These are phyloP conservation scores for Mrakiaceae sp. DNA, from an alignment of 1,284 basidiomycete genomes.

Conservation along the genomic window DNA sequence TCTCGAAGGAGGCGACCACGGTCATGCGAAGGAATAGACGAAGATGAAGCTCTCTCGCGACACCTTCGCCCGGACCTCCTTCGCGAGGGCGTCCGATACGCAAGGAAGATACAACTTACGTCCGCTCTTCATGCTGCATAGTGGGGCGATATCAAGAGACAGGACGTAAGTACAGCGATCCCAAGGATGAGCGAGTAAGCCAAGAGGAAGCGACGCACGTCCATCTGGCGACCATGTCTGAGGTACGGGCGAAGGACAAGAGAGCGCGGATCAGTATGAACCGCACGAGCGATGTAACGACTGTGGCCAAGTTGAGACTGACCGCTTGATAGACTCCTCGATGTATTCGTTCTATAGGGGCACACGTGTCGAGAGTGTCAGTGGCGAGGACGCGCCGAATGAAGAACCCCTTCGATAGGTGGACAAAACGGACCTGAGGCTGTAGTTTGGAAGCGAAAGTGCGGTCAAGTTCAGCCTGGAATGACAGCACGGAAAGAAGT, in stretches of 20 bases:
- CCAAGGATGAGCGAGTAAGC: not conserved
- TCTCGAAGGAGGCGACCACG: not conserved
- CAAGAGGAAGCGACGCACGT: constrained; percentile 27
- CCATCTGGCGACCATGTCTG: constrained; percentile 63
- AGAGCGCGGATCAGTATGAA: not conserved
- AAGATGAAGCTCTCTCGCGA: not conserved
- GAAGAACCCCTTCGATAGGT: not conserved
- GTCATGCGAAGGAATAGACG: not conserved
- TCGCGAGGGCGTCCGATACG: not conserved
- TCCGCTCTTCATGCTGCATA: constrained; percentile 56
- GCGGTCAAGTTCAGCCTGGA: not conserved
- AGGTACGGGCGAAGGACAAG: not conserved
- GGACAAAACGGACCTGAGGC: constrained; percentile 14
- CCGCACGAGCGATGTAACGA: not conserved
- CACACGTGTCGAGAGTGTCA: not conserved
- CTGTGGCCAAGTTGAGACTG: not conserved
- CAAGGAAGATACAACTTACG: constrained; percentile 41
- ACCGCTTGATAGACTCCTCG: constrained; percentile 72
- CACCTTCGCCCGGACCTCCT: too few species aligned
- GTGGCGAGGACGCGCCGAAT: not conserved
- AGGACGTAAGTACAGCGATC: not conserved
- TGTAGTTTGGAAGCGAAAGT: not conserved
- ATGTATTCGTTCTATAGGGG: constrained; percentile 68
- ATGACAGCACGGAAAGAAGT: not conserved
- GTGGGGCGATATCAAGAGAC: not conserved